Evolutionary conservation across 2,329 filamentous ascomycete genomes (phyloP), one percentile per base, ranked within the genome.

Genomic region (Neurospora crassa): DNA sequence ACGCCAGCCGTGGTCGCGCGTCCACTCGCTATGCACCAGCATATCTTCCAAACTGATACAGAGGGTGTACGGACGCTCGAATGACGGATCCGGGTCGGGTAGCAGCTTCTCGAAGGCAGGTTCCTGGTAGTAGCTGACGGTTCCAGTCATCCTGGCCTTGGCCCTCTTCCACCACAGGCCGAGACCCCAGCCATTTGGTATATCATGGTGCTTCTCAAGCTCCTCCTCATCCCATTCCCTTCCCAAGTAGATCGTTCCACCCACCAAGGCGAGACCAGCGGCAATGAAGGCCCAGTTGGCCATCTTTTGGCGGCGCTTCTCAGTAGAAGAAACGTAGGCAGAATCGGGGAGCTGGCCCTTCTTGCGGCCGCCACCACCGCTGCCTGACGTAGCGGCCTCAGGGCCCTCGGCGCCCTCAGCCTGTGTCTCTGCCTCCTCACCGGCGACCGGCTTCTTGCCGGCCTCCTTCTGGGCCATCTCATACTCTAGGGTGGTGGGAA

Each of bases 11-110:
- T 97, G 92, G 80, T 98, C 93, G 71, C 95, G 89, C 34, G 90
- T 89, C 96, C 96, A 99, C 80, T 97, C 93, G 78, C 92, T 97
- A 83, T 97, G 95, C 40, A 99, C 89, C 70, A 99, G 87, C 77
- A 99, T 87, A 80, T 99, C 95, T 80, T 99, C 96, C 78, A 99
- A 83, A 79, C 92, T 96, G 76, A 99, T 85, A 40, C 97, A 95
- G 40, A 99, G 86, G 0, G 96, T 98, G 81, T 97, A 97, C 11
- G 95, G 95, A 68, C 92, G 92, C 76, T 92, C 90, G 78, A 94
- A 90, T 70, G 88, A 88, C 20, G 93, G 92, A 74, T 97, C 91
- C 53, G 90, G 86, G 75, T 95, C 91, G 7, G 93, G 96, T 24
- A 99, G 86, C 72, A 99, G 87, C 85, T 97, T 97, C 71, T 93